Base-by-base conservation (phyloP, 2,329 filamentous ascomycete species). In the Paecilomyces niveus region DNA sequence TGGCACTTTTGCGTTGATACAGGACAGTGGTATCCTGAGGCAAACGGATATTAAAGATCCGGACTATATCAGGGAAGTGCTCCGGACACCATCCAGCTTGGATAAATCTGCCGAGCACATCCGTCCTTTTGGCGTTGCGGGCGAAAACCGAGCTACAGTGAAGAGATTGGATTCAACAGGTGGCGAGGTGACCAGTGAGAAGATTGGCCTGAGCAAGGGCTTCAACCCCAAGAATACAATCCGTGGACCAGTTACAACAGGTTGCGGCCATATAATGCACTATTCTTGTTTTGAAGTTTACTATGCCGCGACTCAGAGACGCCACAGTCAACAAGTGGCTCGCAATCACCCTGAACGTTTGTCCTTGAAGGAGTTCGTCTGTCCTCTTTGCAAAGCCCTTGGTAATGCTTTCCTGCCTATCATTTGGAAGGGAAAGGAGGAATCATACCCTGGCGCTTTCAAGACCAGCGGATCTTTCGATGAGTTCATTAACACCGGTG, bases 251-350 rank as follows among this genome's bases (percentile, higher is more conserved):
- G 88, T 97, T 1, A 90, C 92, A 10, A 90, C 89, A 35, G 91
- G 93, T 9, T 99, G 94, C 73, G 94, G 94, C 2, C 94, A 99
- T 72, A 95, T 99, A 68, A 99, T 99, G 94, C 94, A 99, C 73
- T 97, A 90, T 72, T 86, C 85, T 65, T 99, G 94, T 75, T 99
- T 99, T 70, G 92, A 97, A 68, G 85, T 89, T 49, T 99, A 97
- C 69, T 89, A 90, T 63, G 85, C 89, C 53, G 91, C 93, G 3
- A 96, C 91, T 0, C 82, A 87, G 56, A 84, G 92, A 60, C 85
- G 94, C 45, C 95, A 99, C 70, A 85, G 84, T 21, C 90, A 94
- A 67, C 94, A 99, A 72, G 96, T 99, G 72, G 92, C 94, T 7
- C 85, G 94, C 13, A 90, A 96, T 66, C 94, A 97, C 66, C 94